Percentiles rank a stretch among this genome's conserved stretches.
Conservation (phyloP, 2,329 filamentous ascomycete genomes). For the Scolecobasidium constrictum region DNA sequence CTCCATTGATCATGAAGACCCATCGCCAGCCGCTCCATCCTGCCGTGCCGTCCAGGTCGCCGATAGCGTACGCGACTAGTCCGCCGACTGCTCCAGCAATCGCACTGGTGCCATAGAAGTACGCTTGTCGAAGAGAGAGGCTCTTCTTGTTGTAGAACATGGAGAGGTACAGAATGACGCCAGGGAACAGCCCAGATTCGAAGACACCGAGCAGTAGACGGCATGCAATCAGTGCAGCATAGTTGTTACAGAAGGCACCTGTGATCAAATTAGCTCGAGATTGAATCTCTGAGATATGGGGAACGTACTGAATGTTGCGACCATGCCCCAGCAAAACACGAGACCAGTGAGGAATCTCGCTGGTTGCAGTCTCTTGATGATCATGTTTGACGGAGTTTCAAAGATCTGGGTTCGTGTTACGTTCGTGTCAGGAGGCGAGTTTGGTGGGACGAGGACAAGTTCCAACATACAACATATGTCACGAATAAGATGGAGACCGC, state of each 20-base stretch:
- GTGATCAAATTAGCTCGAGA: neutral
- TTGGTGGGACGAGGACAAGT: no score
- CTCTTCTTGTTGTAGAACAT: no score
- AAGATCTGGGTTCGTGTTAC: no score
- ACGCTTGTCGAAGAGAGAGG: no score
- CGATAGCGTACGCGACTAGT: neutral
- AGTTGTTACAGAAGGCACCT: neutral
- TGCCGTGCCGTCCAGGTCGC: neutral
- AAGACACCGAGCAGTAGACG: neutral
- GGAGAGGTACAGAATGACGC: no score
- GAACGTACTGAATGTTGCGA: no score
- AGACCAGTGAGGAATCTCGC: neutral
- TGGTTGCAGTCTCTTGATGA: neutral
- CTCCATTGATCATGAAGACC: neutral
- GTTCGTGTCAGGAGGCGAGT: no score
- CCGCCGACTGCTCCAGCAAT: neutral
- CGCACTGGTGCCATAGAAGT: no score
- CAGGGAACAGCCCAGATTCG: conserved; percentile 4
- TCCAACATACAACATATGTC: no score
- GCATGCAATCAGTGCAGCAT: neutral
- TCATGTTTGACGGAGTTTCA: conserved; percentile 2
- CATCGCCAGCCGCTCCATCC: neutral
- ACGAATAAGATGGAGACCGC: no score
- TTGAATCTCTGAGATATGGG: no score
- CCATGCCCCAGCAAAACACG: no score